Percentiles rank a stretch among this genome's conserved stretches.
Conservation (phyloP, 306 rosid genomes). For the Dalbergia oliveri region DNA sequence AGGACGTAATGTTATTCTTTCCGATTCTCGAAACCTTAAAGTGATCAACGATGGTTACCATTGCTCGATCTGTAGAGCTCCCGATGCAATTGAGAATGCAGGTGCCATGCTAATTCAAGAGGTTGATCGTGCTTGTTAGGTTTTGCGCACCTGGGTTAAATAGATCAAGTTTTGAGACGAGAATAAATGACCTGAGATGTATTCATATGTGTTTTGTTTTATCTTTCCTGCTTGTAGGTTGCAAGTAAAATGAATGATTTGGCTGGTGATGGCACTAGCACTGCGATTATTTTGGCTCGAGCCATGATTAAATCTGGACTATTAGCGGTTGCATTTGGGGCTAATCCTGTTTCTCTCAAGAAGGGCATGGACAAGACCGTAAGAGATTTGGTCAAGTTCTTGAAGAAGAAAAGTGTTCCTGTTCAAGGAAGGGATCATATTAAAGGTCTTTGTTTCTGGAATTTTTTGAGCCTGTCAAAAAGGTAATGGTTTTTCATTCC, state of each 20-base stretch:
- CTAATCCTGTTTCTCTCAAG: conserved; percentile 89
- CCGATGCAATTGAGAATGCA: conserved; percentile 89
- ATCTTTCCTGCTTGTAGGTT: conserved; percentile 69
- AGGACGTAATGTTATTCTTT: conserved; percentile 96
- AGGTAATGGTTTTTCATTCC: background rate
- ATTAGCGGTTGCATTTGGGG: conserved; percentile 85
- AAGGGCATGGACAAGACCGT: conserved; percentile 94
- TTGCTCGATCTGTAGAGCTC: conserved; percentile 91
- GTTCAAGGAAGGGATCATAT: conserved; percentile 88
- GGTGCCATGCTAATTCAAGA: conserved; percentile 98
- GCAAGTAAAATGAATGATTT: conserved; percentile 89
- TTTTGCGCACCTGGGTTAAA: conserved; percentile 33
- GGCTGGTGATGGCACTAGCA: conserved; percentile 98
- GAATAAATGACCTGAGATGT: conserved; percentile 32
- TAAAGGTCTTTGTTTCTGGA: conserved; percentile 62
- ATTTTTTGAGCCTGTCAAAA: conserved; percentile 41
- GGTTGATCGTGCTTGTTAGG: conserved; percentile 78
- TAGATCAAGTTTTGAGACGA: conserved; percentile 26
- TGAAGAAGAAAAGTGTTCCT: conserved; percentile 81
- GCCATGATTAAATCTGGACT: conserved; percentile 86
- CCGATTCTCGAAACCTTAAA: conserved; percentile 71
- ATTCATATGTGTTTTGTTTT: background rate
- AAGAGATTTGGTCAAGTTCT: conserved; percentile 69
- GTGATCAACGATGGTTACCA: conserved; percentile 94
- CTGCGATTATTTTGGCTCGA: conserved; percentile 89